Percentiles rank a stretch among this genome's conserved stretches.
Conservation (phyloP, 2,329 filamentous ascomycete species). For the Alternaria tenuissima region DNA sequence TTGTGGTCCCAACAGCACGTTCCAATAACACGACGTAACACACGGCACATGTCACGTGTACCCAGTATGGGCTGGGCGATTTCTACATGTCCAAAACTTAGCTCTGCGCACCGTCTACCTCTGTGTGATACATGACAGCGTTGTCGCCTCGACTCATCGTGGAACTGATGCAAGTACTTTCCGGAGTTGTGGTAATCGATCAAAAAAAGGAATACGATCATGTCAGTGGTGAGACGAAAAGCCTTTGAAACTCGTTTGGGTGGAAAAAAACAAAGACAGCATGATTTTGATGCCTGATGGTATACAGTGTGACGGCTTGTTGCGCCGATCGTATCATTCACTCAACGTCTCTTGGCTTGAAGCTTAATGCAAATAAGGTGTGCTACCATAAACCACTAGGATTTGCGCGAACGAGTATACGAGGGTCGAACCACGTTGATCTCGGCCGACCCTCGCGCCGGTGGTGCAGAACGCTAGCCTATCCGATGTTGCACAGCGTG, state of each 20-base stretch:
- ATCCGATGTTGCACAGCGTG: not conserved
- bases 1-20: slow-evolving; percentile 13
- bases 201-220: not conserved
- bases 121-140: not conserved
- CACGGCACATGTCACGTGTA: not conserved
- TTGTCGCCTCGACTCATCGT: not conserved
- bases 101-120: not conserved
- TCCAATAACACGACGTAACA: slow-evolving; percentile 7
- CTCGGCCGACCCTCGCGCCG: not conserved
- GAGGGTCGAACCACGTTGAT: not conserved
- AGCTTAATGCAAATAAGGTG: slow-evolving; percentile 3
- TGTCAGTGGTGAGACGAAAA: not conserved
- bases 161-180: not conserved
- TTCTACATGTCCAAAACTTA: not conserved
- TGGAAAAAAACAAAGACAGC: not conserved
- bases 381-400: not conserved
- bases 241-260: not conserved
- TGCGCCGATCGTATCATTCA: not conserved
- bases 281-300: not conserved
- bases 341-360: not conserved
- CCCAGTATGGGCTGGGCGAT: not conserved
- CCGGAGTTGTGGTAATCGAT: not conserved
- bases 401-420: not conserved
- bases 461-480: not conserved
- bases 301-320: not conserved